phyloP scores from a whole-genome alignment of 2,329 filamentous ascomycete genomes.

The Phoma sp. region DNA sequence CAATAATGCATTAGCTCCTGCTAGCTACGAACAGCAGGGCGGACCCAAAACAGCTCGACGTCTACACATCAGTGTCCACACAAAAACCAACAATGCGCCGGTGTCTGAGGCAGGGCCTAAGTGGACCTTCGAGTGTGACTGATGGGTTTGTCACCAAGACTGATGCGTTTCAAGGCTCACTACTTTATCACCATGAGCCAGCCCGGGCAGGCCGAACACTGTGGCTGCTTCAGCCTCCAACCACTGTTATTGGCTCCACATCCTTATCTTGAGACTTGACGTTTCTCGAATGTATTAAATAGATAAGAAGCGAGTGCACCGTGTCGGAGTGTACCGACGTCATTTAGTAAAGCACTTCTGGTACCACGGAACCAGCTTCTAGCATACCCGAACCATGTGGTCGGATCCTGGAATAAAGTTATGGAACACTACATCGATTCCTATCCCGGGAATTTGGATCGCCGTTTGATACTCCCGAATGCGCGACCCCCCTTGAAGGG shows the following conservation, averaged over 20 bases:
- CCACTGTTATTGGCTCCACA: slow-evolving; percentile 10
- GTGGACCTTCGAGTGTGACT: neutral
- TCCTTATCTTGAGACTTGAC: neutral
- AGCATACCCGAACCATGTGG: neutral
- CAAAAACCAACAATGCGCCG: neutral
- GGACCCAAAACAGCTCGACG: neutral
- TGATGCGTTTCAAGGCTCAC: slow-evolving; percentile 16
- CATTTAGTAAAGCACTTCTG: neutral
- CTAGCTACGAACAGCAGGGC: slow-evolving; percentile 4
- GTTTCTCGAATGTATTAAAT: slow-evolving; percentile 16
- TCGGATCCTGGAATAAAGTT: neutral
- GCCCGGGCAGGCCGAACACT: neutral
- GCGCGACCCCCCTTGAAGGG: neutral
- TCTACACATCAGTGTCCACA: neutral
- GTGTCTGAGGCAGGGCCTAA: neutral
- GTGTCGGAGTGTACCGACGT: neutral
- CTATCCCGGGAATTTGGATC: neutral
- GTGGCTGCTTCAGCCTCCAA: slow-evolving; percentile 3
- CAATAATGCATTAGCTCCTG: slow-evolving; percentile 8
- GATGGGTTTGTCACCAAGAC: neutral
- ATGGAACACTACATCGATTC: neutral
- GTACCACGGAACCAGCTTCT: neutral
- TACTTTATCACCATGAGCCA: slow-evolving; percentile 16
- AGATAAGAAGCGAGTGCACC: slow-evolving; percentile 8
- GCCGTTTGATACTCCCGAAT: neutral